Conservation (phyloP, 805 yeast species). For the Hanseniaspora mollemarum region DNA sequence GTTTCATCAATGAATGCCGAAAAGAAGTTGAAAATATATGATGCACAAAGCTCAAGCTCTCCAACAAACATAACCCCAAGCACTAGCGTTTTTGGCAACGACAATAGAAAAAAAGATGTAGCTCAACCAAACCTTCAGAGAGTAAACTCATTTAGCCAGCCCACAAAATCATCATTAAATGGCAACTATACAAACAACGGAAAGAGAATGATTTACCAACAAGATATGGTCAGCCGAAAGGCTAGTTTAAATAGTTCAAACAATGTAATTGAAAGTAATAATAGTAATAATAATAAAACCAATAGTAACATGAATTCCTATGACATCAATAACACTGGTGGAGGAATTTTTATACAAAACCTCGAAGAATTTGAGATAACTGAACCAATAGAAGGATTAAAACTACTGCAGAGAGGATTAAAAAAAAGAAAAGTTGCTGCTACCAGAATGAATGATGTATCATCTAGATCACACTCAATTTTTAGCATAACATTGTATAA, state of each 20-base stretch:
- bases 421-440: conserved; percentile 53
- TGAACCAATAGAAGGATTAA: conserved; percentile 46
- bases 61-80: conserved; percentile 17
- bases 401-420: conserved; percentile 45
- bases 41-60: conserved; percentile 24
- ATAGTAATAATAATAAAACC: neutral
- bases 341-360: conserved; percentile 47
- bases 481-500: conserved; percentile 53
- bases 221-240: neutral
- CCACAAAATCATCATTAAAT: conserved; percentile 7
- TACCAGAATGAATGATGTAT: conserved; percentile 60
- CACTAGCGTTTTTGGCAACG: neutral
- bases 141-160: conserved; percentile 4
- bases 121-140: neutral
- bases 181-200: neutral
- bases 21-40: conserved; percentile 46
- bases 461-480: conserved; percentile 68
- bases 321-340: conserved; percentile 3
- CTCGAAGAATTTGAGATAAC: conserved; percentile 49
- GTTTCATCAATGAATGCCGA: conserved; percentile 24
- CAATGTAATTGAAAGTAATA: neutral
- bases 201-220: conserved; percentile 1
- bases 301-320: neutral
- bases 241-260: conserved; percentile 3
- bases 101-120: neutral